These are phyloP conservation scores for Kodamaea derodonti DNA, from an alignment of 1,139 yeast genomes.

Conservation along the genomic window DNA sequence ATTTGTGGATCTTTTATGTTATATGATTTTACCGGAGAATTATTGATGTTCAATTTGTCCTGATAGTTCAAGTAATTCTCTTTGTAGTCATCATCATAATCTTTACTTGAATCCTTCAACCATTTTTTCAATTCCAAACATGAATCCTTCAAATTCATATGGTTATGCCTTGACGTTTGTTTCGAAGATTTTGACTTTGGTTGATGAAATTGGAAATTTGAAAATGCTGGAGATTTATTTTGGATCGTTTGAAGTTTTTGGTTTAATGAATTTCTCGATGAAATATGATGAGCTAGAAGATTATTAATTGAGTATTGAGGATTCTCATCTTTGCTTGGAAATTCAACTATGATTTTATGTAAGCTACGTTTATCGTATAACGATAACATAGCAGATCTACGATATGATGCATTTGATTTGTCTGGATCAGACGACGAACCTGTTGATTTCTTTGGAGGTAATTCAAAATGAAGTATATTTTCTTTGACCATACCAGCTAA, in stretches of 20 bases:
- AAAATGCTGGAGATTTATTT: slow-evolving; percentile 10
- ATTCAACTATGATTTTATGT: slow-evolving; percentile 32
- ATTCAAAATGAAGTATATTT: slow-evolving; percentile 28
- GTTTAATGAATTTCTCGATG: slow-evolving; percentile 36
- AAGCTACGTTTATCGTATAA: slow-evolving; percentile 40
- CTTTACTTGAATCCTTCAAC: neutral
- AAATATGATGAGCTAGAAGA: slow-evolving; percentile 36
- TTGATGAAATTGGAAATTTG: slow-evolving; percentile 6
- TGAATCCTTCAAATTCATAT: slow-evolving; percentile 41
- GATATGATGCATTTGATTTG: slow-evolving; percentile 46
- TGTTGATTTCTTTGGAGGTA: slow-evolving; percentile 21
- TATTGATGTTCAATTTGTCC: neutral
- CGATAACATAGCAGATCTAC: slow-evolving; percentile 55
- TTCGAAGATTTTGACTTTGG: slow-evolving; percentile 1
- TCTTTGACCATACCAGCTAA: slow-evolving; percentile 19
- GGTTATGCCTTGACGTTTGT: slow-evolving; percentile 24
- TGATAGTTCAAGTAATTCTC: neutral
- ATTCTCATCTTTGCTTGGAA: slow-evolving; percentile 25
- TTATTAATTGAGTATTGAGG: slow-evolving; percentile 42
- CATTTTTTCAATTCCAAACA: slow-evolving; percentile 32
- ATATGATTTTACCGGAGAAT: too few relatives aligned
- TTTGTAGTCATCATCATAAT: neutral
- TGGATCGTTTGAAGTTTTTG: slow-evolving; percentile 21
- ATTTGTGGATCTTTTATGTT: neutral
- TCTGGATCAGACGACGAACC: slow-evolving; percentile 38